phyloP scores from a whole-genome alignment of 257 asterid species.

The Petunia secreta region DNA sequence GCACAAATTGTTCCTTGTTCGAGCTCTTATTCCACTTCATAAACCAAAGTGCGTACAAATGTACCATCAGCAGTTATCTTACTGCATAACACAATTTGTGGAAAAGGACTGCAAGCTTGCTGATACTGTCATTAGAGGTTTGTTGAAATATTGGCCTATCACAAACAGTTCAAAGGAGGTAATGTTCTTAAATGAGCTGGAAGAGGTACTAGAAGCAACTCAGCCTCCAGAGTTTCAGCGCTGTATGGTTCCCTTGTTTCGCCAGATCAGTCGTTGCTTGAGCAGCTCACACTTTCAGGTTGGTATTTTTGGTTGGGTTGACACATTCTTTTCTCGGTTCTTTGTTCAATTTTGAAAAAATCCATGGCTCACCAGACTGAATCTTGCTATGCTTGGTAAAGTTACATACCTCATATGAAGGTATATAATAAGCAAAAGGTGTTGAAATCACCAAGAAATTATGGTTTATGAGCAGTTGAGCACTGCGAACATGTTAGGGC shows the following conservation, averaged over 20 bases:
- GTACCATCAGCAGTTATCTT: constrained; percentile 57
- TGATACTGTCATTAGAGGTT: constrained; percentile 50
- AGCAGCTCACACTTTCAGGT: constrained; percentile 58
- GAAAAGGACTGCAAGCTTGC: constrained; percentile 57
- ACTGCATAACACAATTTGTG: constrained; percentile 53
- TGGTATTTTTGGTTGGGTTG: constrained; percentile 15
- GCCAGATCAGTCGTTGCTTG: constrained; percentile 48
- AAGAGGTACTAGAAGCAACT: constrained; percentile 52
- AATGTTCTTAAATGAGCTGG: constrained; percentile 52
- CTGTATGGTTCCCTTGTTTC: constrained; percentile 52
- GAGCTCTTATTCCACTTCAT: constrained; percentile 89
- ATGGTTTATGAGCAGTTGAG: neutral
- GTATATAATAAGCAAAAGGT: neutral
- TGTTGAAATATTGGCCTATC: constrained; percentile 53
- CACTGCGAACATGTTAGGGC: neutral
- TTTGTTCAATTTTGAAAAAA: neutral
- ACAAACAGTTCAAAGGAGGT: constrained; percentile 54
- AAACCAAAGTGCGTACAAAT: constrained; percentile 49
- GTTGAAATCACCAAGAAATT: constrained; percentile 10
- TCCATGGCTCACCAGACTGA: constrained; percentile 10
- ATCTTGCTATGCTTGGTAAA: neutral
- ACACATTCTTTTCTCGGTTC: neutral
- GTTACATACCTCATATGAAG: neutral
- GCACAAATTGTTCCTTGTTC: constrained; percentile 87
- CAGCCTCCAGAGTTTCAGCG: constrained; percentile 54